Percentiles rank a stretch among this genome's conserved stretches.
Evolutionary conservation across 148 eudicot genomes (phyloP).

Genomic region (Nyssa sinensis): DNA sequence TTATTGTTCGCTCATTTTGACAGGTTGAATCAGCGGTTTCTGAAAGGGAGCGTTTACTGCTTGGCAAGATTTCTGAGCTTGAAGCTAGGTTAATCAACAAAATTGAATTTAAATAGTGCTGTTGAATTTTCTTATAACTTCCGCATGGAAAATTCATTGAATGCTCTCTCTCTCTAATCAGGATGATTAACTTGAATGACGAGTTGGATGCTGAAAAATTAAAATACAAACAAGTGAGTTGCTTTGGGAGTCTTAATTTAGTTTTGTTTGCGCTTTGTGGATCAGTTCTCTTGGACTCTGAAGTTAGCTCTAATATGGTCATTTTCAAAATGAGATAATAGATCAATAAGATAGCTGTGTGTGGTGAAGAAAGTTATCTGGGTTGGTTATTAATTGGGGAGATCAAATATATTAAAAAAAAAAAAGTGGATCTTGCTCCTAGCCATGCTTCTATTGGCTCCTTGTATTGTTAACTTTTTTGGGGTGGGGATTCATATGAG

Average conservation of each 20-base stretch:
- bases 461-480: too few relatives aligned
- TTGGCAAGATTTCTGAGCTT: slow-evolving; percentile 75
- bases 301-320: not conserved
- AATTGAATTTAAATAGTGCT: too few relatives aligned
- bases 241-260: not conserved
- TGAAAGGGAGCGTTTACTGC: slow-evolving; percentile 74
- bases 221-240: slow-evolving; percentile 64
- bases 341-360: not conserved
- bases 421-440: not conserved
- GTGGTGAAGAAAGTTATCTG: not conserved
- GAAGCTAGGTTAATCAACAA: slow-evolving; percentile 67
- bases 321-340: too few relatives aligned
- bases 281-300: not conserved
- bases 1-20: slow-evolving; percentile 6
- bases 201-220: slow-evolving; percentile 77
- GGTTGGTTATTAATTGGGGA: not conserved
- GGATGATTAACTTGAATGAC: slow-evolving; percentile 75
- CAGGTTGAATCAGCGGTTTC: slow-evolving; percentile 74
- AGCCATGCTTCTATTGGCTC: not conserved
- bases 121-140: slow-evolving; percentile 2
- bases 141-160: not conserved
- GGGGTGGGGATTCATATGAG: too few relatives aligned
- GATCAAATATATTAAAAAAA: not conserved
- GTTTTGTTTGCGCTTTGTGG: not conserved
- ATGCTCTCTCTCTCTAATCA: slow-evolving; percentile 20